Conservation (phyloP, 73 alveolate species). For the Paramecium sexaurelia region DNA sequence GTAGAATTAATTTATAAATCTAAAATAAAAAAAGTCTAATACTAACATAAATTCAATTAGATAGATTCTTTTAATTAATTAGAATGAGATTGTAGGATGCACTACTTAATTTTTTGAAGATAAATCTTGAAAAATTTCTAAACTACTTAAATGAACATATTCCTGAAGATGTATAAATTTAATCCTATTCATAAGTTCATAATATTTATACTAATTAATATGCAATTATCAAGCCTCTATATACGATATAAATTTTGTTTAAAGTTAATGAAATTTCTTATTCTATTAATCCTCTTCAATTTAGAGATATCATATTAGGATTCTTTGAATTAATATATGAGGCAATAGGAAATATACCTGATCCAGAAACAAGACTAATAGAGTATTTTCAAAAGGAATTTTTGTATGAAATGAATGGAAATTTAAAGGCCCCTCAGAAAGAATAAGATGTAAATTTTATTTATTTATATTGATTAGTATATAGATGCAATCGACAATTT, state of each 20-base stretch:
- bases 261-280: neutral
- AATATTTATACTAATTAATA: neutral
- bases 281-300: neutral
- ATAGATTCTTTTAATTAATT: neutral
- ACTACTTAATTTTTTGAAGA: neutral
- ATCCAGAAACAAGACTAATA: conserved; percentile 8
- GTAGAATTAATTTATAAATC: neutral
- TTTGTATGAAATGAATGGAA: neutral
- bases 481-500: neutral
- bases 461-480: neutral
- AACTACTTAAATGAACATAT: neutral
- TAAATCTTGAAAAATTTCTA: neutral
- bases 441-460: neutral
- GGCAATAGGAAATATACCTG: neutral
- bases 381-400: conserved; percentile 1
- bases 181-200: conserved; percentile 24
- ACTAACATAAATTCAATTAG: neutral
- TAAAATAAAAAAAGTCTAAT: neutral
- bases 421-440: neutral
- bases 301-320: neutral
- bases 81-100: conserved; percentile 30
- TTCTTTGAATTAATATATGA: neutral
- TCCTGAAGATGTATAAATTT: neutral
- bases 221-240: neutral
- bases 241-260: neutral